Evolutionary conservation across 768 basidiomycete species (phyloP), one percentile per base, ranked within the genome.

Genomic region (Mycena epipterygia): DNA sequence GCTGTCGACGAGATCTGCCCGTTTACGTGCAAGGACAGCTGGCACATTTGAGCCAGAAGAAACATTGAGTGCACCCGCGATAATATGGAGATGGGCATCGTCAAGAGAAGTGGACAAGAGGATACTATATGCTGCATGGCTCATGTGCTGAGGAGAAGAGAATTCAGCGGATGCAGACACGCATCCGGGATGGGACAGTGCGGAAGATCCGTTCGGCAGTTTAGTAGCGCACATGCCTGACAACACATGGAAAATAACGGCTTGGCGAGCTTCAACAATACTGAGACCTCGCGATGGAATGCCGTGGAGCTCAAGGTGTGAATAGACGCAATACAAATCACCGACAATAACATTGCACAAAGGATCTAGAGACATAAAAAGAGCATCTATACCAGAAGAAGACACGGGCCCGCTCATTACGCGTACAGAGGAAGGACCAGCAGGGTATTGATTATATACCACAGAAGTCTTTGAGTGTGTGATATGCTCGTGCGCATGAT

Each of bases 111-210:
- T n/a, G 16, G 46, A 48, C 7, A 58, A 17, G 37, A 58, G 12
- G 25, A 58, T 30, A n/a, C 57, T 58, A 17, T 58, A 27, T 6
- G 57, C 57, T 44, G 57, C 41, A 37, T 58, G 57, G 21, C 41
- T 41, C 57, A 58, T 58, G 19, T 58, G 55, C 6, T n/a, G 37
- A 9, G 55, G 55, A 8, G 55, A 56, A 3, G 33, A 32, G 27
- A 56, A 56, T 14, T 37, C n/a, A 4, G 23, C 11, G 13, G 55
- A 35, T 3, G 55, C 21, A 5, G 37, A 19, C 13, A 6, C 27
- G 23, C 55, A 56, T 7, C 55, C 37, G 11, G 27, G 1, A 41
- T 56, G 55, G n/a, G 35, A 37, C 4, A 56, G 23, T 27, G 37
- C 37, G 6, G 14, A 12, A 12, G 6, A 27, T 25, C 35, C 55